Evolutionary conservation across 768 basidiomycete species (phyloP).

Genomic region (Hysterangium stoloniferum): DNA sequence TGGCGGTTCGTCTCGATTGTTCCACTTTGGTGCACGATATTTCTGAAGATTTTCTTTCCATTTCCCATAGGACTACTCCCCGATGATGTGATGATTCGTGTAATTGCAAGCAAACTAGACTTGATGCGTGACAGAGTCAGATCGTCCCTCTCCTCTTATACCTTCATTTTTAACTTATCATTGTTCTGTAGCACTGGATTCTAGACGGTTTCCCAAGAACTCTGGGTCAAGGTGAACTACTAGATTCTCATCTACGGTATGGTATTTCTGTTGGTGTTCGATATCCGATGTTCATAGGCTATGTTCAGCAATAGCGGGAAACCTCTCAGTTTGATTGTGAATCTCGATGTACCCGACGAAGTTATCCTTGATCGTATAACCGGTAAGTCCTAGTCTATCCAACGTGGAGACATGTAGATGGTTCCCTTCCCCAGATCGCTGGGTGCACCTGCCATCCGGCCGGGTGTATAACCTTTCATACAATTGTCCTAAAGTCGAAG

Average conservation of each 20-base stretch:
- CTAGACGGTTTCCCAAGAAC: slow-evolving; percentile 91
- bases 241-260: slow-evolving; percentile 69
- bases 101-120: slow-evolving; percentile 69
- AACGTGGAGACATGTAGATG: no score
- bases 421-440: slow-evolving; percentile 47
- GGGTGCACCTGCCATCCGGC: slow-evolving; percentile 82
- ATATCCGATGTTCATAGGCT: background rate
- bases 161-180: background rate
- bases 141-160: background rate
- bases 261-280: background rate
- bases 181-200: slow-evolving; percentile 66
- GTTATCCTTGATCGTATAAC: slow-evolving; percentile 81
- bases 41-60: background rate
- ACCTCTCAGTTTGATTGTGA: slow-evolving; percentile 74
- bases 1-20: slow-evolving; percentile 36
- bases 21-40: background rate
- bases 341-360: slow-evolving; percentile 82
- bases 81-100: slow-evolving; percentile 71
- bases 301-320: slow-evolving; percentile 45
- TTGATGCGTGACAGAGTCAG: slow-evolving; percentile 55
- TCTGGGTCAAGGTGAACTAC: slow-evolving; percentile 68
- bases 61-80: slow-evolving; percentile 42
- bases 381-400: slow-evolving; percentile 17
- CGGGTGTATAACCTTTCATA: slow-evolving; percentile 87
- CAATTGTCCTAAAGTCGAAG: slow-evolving; percentile 73